Percentiles rank a stretch among this genome's conserved stretches.
Conservation (phyloP, 2,329 filamentous ascomycete species). For the Calonectria multiphialidica region DNA sequence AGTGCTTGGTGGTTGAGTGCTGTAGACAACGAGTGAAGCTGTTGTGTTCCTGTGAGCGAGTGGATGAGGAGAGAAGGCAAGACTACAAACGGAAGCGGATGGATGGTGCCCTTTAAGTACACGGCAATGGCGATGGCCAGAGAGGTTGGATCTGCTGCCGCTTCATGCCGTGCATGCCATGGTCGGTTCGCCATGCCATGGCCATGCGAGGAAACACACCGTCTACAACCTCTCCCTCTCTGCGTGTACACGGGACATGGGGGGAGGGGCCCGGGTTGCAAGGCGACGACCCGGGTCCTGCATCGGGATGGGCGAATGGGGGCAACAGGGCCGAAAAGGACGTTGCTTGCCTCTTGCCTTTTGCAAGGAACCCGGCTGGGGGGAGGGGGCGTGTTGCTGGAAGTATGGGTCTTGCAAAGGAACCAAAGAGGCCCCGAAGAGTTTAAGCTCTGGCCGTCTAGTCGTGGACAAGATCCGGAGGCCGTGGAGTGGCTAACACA, state of each 20-base stretch:
- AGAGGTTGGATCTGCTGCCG: not conserved
- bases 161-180: not conserved
- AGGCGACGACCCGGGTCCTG: slow-evolving; percentile 37
- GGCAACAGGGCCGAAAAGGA: slow-evolving; percentile 28
- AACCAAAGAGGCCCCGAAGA: not conserved
- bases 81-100: slow-evolving; percentile 24
- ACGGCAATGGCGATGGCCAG: not conserved
- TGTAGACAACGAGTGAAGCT: slow-evolving; percentile 47
- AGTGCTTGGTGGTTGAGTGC: slow-evolving; percentile 1
- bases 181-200: not conserved
- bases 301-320: slow-evolving; percentile 26
- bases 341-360: slow-evolving; percentile 14
- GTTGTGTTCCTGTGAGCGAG: slow-evolving; percentile 43
- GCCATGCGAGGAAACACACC: slow-evolving; percentile 2
- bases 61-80: slow-evolving; percentile 45
- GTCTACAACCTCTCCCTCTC: not conserved
- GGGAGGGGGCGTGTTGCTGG: not conserved
- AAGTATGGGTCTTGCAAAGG: slow-evolving; percentile 9
- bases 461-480: not conserved
- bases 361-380: slow-evolving; percentile 2
- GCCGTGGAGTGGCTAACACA: not conserved
- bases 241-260: slow-evolving; percentile 11
- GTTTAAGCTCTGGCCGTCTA: not conserved
- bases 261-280: slow-evolving; percentile 23
- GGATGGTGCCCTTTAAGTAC: slow-evolving; percentile 48